Evolutionary conservation across 73 alveolate genomes (phyloP), one percentile per base, ranked within the genome.

Genomic region (Urostyla sp.): DNA sequence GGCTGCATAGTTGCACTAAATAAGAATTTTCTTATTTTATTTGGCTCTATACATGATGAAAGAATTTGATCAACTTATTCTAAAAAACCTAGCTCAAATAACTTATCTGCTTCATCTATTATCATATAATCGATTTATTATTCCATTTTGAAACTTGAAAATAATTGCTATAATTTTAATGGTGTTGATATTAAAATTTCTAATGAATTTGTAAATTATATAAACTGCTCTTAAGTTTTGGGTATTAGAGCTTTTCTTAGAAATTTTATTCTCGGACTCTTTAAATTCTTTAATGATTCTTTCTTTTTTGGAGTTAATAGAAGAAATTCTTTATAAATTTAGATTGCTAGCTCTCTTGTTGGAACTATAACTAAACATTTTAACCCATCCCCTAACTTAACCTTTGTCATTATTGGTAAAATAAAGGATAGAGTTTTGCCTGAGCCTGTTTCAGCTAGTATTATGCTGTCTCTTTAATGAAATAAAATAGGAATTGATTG

Each of bases 1-100:
- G 95, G 97, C 51, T 91, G 87, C 91, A 96, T 86, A 1, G 99
- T 96, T 10, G 99, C 99, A 53, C 96, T 75, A 60, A 96, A 96
- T 61, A 95, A 81, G 63, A 80, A 75, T 76, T 95, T 94, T 74
- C 58, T 72, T 32, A 27, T 31, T 49, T 55, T 54, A 23, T 78
- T 66, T 69, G 60, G 87, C 72, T 45, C 45, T 30, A 75, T 69
- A 57, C 84, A 85, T 35, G 73, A 73, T 72, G 77, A 72, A 69
- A 87, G 67, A 54, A 85, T 51, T 40, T 69, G 54, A 16, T 91
- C 91, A 35, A 91, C 66, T 59, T 91, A 87, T 34, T 87, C 94
- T 43, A 87, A 58, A 36, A 59, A 81, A 8, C 94, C 97, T 80
- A 94, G 75, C 36, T 94, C 96, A 45, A 90, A 93, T 60, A 87